Evolutionary conservation across 108 stramenopile genomes (phyloP), one percentile per base, ranked within the genome.

Genomic region (Stephanodiscus triporus): DNA sequence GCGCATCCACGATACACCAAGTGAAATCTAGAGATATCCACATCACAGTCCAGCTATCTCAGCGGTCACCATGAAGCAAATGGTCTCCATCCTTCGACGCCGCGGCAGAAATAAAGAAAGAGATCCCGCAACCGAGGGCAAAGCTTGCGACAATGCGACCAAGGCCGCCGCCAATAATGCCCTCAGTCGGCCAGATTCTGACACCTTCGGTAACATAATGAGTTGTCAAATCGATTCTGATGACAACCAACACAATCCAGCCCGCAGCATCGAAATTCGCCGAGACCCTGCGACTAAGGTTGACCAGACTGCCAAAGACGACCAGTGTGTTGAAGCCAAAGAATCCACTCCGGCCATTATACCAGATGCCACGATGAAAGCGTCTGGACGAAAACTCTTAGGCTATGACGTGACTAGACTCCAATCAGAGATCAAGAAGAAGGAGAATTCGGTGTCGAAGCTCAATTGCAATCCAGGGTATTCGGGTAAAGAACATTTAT

Each of bases 51-150:
- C 29, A 2, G 19, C 1, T 42, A 19, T 37, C 1, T 38, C 34
- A n/a, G 8, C 8, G 37, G n/a, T n/a, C 4, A 37, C 19, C 32
- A 61, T 38, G 60, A 61, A 61, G 60, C 60, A 61, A 40, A 42
- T 61, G 7, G 5, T 22, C 37, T 61, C 60, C 60, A 40, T 10
- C 37, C 37, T 61, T 22, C 9, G 19, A 22, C 40, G 60, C 40
- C 58, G 58, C 36, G 29, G 29, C 29, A 59, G 34, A 4, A 27
- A 59, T 17, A 59, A 59, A 30, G 29, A n/a, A 14, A 23, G 20
- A 19, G 48, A 49, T 2, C 5, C 32, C 32, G 32, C 32, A 34
- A 34, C 32, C 48, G 6, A 49, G 48, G 48, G 3, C 19, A 40
- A 4, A 6, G 19, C 37, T n/a, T n/a, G 19, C n/a, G 60, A 24